Evolutionary conservation across 2,329 filamentous ascomycete species (phyloP).

Genomic region (Claviceps spartinae): DNA sequence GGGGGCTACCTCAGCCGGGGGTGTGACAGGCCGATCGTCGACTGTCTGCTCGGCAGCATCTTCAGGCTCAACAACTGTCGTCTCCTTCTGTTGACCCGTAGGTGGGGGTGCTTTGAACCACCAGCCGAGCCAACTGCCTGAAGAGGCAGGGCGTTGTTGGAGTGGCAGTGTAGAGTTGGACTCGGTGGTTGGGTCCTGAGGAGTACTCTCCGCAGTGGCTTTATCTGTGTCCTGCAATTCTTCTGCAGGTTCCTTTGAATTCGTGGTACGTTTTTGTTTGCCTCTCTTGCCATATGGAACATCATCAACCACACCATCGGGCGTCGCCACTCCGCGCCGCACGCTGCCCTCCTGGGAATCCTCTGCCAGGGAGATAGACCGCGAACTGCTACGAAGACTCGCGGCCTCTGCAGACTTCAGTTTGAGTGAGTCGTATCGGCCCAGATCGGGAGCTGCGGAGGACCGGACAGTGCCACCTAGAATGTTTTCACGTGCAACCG

Average conservation of each 20-base stretch:
- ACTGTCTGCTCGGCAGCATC: conserved; percentile 7
- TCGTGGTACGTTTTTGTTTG: conserved; percentile 1
- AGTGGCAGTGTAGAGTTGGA: not conserved
- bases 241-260: not conserved
- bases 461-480: conserved; percentile 40
- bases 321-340: not conserved
- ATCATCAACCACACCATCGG: not conserved
- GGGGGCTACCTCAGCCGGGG: conserved; percentile 10
- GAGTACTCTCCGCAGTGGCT: not conserved
- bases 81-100: conserved; percentile 9
- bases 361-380: conserved; percentile 12
- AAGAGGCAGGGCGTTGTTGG: conserved; percentile 12
- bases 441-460: conserved; percentile 32
- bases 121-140: conserved; percentile 45
- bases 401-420: conserved; percentile 23
- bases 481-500: conserved; percentile 47
- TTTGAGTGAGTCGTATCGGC: conserved; percentile 30
- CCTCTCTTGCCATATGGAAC: not conserved
- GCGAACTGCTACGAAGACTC: conserved; percentile 17
- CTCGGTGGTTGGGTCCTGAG: not conserved
- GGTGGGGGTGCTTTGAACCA: conserved; percentile 21
- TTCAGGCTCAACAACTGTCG: not conserved
- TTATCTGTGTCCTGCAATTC: not conserved
- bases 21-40: conserved; percentile 11
- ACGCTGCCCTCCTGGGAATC: conserved; percentile 13